Evolutionary conservation across 1,139 yeast species (phyloP), one percentile per base, ranked within the genome.

Genomic region (Pneumocystis jirovecii): DNA sequence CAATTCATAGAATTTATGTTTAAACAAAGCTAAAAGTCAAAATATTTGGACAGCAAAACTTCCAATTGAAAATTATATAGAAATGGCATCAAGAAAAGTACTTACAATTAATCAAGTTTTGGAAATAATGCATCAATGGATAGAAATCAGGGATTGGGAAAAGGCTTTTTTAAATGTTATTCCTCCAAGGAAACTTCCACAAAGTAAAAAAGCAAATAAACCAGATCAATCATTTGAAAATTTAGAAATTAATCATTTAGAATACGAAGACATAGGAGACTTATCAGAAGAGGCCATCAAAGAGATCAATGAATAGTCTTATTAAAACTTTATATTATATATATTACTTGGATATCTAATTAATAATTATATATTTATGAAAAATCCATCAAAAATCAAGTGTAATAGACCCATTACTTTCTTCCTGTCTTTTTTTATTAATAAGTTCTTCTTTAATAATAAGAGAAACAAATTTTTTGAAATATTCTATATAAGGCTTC

Each of bases 21-120:
- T 83, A 66, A 81, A 87, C 70, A 93, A 91, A 74, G 98, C 98
- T 0, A 81, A 84, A 70, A 77, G 80, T 68, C 77, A 88, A 70
- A 90, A 90, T 0, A 79, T 93, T 31, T 75, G 79, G 61, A 89
- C 95, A 3, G 93, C 85, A 31, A 81, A 89, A 71, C 80, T 93
- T 66, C 98, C 98, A 2, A 89, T 93, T 68, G 96, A 86, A 67
- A 88, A 90, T 75, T 89, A 81, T 72, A 87, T 93, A 68, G 82
- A 86, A 71, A 76, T 93, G 67, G 85, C 88, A 68, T 96, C 97
- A 1, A 81, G 97, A 70, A 84, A 85, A 70, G 97, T 93, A 1
- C 78, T 93, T 68, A 95, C 98, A 0, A 90, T 97, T 0, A 87
- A 95, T 60, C 98, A 93, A 73, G 98, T 93, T 21, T 87, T 89